Evolutionary conservation across 2,329 filamentous ascomycete species (phyloP).

Genomic region (Neobulgaria alba): DNA sequence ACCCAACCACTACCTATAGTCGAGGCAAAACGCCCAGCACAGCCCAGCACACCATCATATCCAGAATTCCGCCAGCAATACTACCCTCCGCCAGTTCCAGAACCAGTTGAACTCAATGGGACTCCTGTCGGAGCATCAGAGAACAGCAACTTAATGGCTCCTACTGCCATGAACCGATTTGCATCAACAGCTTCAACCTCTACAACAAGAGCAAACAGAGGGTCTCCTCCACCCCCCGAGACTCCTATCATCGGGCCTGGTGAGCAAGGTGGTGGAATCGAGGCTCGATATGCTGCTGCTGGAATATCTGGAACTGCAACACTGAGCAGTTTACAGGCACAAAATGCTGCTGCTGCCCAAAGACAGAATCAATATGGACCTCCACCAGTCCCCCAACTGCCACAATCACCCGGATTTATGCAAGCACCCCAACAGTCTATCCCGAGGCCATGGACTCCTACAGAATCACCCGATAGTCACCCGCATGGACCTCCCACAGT

Average conservation of each 20-base stretch:
- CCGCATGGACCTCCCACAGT: slow-evolving; percentile 85
- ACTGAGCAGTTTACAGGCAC: slow-evolving; percentile 60
- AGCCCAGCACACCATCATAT: slow-evolving; percentile 15
- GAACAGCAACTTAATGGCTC: slow-evolving; percentile 19
- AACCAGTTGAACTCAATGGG: slow-evolving; percentile 16
- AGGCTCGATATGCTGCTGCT: slow-evolving; percentile 82
- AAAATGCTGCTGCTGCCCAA: slow-evolving; percentile 76
- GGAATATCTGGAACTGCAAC: slow-evolving; percentile 83
- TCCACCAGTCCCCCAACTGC: slow-evolving; percentile 34
- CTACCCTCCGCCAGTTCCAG: slow-evolving; percentile 46
- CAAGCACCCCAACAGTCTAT: slow-evolving; percentile 29
- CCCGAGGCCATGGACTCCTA: slow-evolving; percentile 84
- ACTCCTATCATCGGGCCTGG: slow-evolving; percentile 74
- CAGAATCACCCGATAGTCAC: slow-evolving; percentile 76
- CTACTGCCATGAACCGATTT: slow-evolving; percentile 49
- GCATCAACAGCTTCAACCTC: slow-evolving; percentile 85
- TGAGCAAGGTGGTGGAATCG: slow-evolving; percentile 67
- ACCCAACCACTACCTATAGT: slow-evolving; percentile 21
- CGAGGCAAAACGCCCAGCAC: slow-evolving; percentile 15
- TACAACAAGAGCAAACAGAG: slow-evolving; percentile 83
- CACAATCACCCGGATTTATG: slow-evolving; percentile 23
- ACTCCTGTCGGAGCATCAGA: slow-evolving; percentile 4
- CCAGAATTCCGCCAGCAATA: slow-evolving; percentile 32
- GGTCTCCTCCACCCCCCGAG: slow-evolving; percentile 90
- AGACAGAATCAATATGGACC: slow-evolving; percentile 69